These are phyloP conservation scores for Coemansia sp. DNA, from an alignment of 192 early-diverging fungal species.

Conservation along the genomic window DNA sequence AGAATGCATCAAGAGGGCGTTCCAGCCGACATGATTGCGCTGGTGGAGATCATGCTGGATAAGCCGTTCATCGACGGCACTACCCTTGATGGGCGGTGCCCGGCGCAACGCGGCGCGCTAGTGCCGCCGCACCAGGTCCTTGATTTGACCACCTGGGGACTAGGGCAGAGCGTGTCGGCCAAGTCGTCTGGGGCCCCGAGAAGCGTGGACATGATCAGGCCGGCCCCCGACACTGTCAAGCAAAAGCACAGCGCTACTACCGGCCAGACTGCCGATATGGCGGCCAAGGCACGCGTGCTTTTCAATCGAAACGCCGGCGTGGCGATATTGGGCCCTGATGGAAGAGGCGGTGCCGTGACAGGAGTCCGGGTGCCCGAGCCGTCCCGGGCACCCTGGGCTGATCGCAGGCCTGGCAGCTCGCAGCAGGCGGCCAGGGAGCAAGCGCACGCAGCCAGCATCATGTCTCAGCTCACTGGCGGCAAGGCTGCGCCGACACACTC, in stretches of 20 bases:
- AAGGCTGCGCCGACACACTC: slow-evolving; percentile 2
- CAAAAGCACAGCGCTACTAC: background rate
- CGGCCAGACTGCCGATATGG: slow-evolving; percentile 13
- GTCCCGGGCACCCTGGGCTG: slow-evolving; percentile 31
- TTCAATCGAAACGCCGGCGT: slow-evolving; percentile 3
- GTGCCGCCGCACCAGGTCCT: slow-evolving; percentile 62
- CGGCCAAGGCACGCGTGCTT: slow-evolving; percentile 15
- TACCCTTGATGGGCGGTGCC: slow-evolving; percentile 74
- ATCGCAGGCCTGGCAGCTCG: background rate
- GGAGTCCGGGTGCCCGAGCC: slow-evolving; percentile 36
- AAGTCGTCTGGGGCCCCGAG: slow-evolving; percentile 17
- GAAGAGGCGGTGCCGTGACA: background rate
- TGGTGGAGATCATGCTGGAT: slow-evolving; percentile 88
- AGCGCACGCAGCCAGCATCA: slow-evolving; percentile 25
- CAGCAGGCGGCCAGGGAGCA: slow-evolving; percentile 2
- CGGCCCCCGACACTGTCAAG: slow-evolving; percentile 9
- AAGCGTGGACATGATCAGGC: slow-evolving; percentile 22
- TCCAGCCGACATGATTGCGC: slow-evolving; percentile 53
- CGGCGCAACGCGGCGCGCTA: slow-evolving; percentile 67
- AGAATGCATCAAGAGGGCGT: slow-evolving; percentile 57
- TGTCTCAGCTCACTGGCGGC: slow-evolving; percentile 23
- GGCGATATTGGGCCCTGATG: background rate
- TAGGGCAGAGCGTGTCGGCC: slow-evolving; percentile 21
- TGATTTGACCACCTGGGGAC: slow-evolving; percentile 60
- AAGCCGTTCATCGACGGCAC: slow-evolving; percentile 71